A percentile compares a stretch with the other conserved stretches of the same genome.
These are phyloP conservation scores for Carex pumila DNA, from an alignment of 176 grass and related monocot genomes.

Conservation along the genomic window DNA sequence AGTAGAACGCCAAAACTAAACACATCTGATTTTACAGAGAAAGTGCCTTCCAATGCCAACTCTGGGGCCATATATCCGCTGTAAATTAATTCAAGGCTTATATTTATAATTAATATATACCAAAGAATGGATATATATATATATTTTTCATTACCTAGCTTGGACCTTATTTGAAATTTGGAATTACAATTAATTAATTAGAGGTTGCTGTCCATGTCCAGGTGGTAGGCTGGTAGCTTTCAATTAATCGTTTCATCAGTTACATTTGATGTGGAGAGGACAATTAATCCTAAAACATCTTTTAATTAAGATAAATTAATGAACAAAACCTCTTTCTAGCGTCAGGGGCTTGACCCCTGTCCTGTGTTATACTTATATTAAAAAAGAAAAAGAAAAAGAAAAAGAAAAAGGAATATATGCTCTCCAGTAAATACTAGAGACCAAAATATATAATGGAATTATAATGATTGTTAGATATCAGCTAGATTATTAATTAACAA, in stretches of 20 bases:
- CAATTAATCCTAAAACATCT: not conserved
- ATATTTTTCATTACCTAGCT: not conserved
- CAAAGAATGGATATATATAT: not conserved
- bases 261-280: not conserved
- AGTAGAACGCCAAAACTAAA: constrained; percentile 85
- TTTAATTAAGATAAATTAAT: no score
- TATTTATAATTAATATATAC: not conserved
- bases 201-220: not conserved
- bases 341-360: not conserved
- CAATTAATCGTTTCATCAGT: not conserved
- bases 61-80: constrained; percentile 95
- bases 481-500: not conserved
- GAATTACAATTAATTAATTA: not conserved
- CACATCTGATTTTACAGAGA: constrained; percentile 91
- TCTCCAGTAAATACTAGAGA: not conserved
- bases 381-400: no score
- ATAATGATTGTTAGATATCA: not conserved
- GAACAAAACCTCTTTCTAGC: not conserved
- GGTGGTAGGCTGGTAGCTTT: not conserved
- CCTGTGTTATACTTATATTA: not conserved
- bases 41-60: constrained; percentile 61
- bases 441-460: not conserved
- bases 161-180: not conserved
- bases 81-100: not conserved
- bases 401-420: not conserved